Evolutionary conservation across 345 rosid genomes (phyloP).

Genomic region (Balakata baccata): DNA sequence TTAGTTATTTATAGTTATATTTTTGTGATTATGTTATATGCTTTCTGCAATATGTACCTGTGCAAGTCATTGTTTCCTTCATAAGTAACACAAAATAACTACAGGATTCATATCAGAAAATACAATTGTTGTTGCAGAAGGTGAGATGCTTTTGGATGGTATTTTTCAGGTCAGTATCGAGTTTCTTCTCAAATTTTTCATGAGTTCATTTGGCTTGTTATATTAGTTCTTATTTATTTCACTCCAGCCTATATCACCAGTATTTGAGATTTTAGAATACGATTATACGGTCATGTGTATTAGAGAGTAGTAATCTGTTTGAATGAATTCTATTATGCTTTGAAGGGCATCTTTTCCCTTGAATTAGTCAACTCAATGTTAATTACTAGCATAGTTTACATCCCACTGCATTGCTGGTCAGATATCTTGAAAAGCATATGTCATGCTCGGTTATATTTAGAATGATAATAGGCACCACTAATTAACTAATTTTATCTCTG

Average conservation of each 20-base stretch:
- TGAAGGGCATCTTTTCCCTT: not conserved
- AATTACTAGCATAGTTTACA: not conserved
- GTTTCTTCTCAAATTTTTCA: not conserved
- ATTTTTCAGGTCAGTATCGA: slow-evolving; percentile 63
- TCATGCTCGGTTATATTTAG: not conserved
- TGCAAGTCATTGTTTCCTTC: slow-evolving; percentile 34
- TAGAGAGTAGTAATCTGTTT: not conserved
- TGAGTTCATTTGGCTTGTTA: not conserved
- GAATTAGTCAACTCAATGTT: not conserved
- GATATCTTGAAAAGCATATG: no score
- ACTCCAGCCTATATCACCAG: not conserved
- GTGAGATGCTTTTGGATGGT: slow-evolving; percentile 72
- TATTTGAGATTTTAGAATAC: not conserved
- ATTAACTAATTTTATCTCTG: not conserved
- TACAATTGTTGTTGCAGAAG: slow-evolving; percentile 91
- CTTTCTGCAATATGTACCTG: not conserved
- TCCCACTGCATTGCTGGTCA: not conserved
- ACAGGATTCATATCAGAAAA: slow-evolving; percentile 90
- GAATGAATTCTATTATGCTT: not conserved
- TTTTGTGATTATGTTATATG: not conserved
- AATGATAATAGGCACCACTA: not conserved
- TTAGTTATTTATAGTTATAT: not conserved
- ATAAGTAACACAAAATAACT: slow-evolving; percentile 69
- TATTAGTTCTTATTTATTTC: not conserved
- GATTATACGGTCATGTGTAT: not conserved